Percentiles rank a stretch among this genome's conserved stretches.
phyloP scores from a whole-genome alignment of 495 filamentous ascomycete species.

The Mytilinidion resinicola region DNA sequence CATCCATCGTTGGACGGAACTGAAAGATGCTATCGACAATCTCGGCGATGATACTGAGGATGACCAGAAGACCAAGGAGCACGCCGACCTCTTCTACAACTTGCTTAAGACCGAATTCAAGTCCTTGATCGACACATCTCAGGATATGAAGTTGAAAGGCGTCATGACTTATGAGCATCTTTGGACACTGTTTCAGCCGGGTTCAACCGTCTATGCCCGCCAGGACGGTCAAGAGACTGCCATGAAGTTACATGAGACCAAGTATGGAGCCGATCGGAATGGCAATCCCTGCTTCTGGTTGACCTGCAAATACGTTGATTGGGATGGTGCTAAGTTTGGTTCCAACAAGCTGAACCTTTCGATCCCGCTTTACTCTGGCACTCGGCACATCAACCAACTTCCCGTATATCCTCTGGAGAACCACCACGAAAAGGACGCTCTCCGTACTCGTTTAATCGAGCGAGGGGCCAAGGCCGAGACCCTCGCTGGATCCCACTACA shows the following conservation, averaged over 20 bases:
- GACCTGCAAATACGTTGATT: slow-evolving; percentile 49
- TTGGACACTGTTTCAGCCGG: slow-evolving; percentile 52
- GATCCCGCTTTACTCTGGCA: slow-evolving; percentile 51
- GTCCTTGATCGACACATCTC: slow-evolving; percentile 48
- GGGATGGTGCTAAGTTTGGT: slow-evolving; percentile 55
- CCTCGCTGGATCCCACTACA: slow-evolving; percentile 58
- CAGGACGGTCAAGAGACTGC: slow-evolving; percentile 38
- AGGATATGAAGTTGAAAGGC: slow-evolving; percentile 51
- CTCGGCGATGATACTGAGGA: slow-evolving; percentile 34
- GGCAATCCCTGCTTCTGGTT: slow-evolving; percentile 33
- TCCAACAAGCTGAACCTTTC: slow-evolving; percentile 37
- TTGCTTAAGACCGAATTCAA: slow-evolving; percentile 55
- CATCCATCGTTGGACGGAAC: slow-evolving; percentile 59
- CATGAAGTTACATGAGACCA: slow-evolving; percentile 33
- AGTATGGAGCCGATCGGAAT: slow-evolving; percentile 32
- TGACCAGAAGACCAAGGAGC: slow-evolving; percentile 46
- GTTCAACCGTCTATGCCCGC: slow-evolving; percentile 37
- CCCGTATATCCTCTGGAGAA: slow-evolving; percentile 51
- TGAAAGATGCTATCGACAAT: slow-evolving; percentile 39
- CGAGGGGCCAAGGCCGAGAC: slow-evolving; percentile 36
- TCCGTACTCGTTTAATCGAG: slow-evolving; percentile 34
- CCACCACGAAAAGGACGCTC: slow-evolving; percentile 42
- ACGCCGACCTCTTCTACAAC: slow-evolving; percentile 52
- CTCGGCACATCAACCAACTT: slow-evolving; percentile 49
- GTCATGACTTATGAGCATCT: slow-evolving; percentile 55